Percentiles rank a stretch among this genome's conserved stretches.
Conservation (phyloP, 208 protist species). For the Tritrichomonas musculus region DNA sequence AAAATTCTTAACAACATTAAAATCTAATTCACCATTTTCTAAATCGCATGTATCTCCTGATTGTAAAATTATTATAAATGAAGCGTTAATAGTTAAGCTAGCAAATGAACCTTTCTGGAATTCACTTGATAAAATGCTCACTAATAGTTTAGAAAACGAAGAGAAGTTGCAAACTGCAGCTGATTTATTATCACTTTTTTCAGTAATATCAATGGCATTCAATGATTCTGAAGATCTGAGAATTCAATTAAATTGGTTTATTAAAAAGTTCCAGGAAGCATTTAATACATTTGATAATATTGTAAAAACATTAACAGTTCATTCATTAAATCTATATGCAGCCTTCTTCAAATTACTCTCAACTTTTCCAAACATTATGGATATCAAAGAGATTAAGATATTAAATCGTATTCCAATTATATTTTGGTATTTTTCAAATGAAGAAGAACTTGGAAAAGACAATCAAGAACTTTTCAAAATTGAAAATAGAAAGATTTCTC, state of each 20-base stretch:
- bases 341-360: background rate
- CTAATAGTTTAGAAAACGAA: background rate
- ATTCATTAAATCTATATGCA: background rate
- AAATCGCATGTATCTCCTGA: background rate
- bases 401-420: background rate
- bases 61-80: background rate
- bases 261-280: background rate
- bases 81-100: background rate
- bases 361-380: background rate
- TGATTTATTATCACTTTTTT: background rate
- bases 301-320: background rate
- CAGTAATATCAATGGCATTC: background rate
- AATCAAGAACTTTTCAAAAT: no score
- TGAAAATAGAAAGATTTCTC: no score
- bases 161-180: background rate
- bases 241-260: background rate
- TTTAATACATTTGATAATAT: background rate
- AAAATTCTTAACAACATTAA: background rate
- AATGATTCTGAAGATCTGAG: background rate
- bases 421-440: background rate
- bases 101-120: background rate
- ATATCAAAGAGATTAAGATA: background rate
- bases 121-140: background rate
- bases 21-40: no score
- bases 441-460: background rate